Conservation (phyloP, 1,284 basidiomycete genomes). For the Naganishia liquefaciens region DNA sequence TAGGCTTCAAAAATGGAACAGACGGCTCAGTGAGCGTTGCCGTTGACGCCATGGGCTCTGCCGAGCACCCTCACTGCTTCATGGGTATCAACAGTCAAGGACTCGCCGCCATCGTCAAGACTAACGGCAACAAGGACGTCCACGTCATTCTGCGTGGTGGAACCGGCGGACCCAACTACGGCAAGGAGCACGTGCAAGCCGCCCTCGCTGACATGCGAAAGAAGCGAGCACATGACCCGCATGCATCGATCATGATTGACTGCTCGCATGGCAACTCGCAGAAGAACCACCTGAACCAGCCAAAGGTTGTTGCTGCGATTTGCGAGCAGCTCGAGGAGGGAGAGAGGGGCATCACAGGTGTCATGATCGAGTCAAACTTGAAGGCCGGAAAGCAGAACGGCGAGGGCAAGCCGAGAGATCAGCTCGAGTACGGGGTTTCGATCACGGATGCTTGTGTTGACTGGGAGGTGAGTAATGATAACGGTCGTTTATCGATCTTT, state of each 20-base stretch:
- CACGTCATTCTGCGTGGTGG: constrained; percentile 93
- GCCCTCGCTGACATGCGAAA: constrained; percentile 63
- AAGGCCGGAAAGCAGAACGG: constrained; percentile 78
- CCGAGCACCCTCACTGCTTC: constrained; percentile 91
- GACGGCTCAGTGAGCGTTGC: constrained; percentile 74
- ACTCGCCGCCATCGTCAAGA: constrained; percentile 93
- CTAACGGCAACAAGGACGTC: constrained; percentile 84
- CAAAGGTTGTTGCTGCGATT: constrained; percentile 61
- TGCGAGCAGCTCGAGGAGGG: constrained; percentile 76
- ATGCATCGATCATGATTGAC: constrained; percentile 62
- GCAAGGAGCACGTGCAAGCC: constrained; percentile 22
- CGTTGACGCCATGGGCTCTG: constrained; percentile 91
- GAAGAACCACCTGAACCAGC: constrained; percentile 63
- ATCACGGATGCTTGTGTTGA: constrained; percentile 94
- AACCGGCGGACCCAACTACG: constrained; percentile 80
- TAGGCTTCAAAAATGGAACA: constrained; percentile 67
- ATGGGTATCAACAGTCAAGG: constrained; percentile 93
- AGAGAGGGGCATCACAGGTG: constrained; percentile 79
- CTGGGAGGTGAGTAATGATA: constrained; percentile 68
- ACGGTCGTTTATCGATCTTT: no score
- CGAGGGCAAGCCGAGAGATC: constrained; percentile 57
- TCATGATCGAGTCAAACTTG: constrained; percentile 96
- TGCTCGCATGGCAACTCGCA: constrained; percentile 76
- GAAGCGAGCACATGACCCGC: constrained; percentile 56
- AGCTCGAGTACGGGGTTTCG: constrained; percentile 74